phyloP scores from a whole-genome alignment of 805 yeast genomes.

The Scheffersomyces lignosus region DNA sequence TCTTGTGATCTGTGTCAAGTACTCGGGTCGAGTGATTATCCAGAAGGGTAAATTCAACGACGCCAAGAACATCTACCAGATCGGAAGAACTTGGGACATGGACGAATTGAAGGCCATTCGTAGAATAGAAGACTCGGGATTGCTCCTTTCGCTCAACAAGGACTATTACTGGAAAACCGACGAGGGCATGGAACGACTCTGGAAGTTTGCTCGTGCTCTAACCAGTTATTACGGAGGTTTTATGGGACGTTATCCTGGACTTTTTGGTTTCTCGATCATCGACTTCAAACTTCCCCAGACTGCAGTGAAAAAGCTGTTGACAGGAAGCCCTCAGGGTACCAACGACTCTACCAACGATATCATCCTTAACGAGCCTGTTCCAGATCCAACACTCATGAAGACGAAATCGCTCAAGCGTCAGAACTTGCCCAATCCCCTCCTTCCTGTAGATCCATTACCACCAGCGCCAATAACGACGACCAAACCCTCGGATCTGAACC shows the following conservation, averaged over 20 bases:
- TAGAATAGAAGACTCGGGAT: constrained; percentile 54
- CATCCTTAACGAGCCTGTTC: constrained; percentile 17
- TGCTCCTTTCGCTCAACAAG: constrained; percentile 64
- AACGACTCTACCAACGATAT: constrained; percentile 6
- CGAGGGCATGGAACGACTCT: constrained; percentile 37
- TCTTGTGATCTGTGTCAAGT: constrained; percentile 59
- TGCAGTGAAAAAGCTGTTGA: constrained; percentile 13
- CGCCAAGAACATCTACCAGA: constrained; percentile 69
- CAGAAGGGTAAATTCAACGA: constrained; percentile 85
- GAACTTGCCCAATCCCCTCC: constrained; percentile 3
- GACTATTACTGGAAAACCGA: constrained; percentile 72
- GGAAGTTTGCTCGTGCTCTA: constrained; percentile 36
- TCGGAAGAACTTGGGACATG: constrained; percentile 90
- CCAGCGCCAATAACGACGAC: too few species aligned
- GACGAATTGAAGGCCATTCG: constrained; percentile 64
- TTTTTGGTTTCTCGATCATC: constrained; percentile 31
- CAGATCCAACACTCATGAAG: constrained; percentile 20
- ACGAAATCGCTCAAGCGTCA: neutral
- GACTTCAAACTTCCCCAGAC: constrained; percentile 35
- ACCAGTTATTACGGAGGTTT: constrained; percentile 32
- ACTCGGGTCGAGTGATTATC: constrained; percentile 65
- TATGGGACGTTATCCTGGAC: constrained; percentile 37
- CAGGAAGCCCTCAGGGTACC: constrained; percentile 2
- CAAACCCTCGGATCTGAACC: constrained; percentile 3
- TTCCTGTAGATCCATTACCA: neutral